Conservation (phyloP, 495 filamentous ascomycete species). For the Glarea lozoyensis region DNA sequence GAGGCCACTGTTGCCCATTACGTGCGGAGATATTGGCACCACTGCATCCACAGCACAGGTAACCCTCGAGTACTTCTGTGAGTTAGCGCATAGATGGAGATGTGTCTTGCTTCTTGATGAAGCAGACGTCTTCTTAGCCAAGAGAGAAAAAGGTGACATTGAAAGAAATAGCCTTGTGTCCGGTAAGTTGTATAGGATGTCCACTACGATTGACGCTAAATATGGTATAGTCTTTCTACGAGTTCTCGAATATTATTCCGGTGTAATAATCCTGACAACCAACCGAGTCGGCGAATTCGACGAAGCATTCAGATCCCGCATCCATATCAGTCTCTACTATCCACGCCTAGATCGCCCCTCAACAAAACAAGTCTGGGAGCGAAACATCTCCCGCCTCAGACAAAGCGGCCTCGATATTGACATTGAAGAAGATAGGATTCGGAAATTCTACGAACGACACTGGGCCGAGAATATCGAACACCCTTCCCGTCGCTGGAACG, state of each 20-base stretch:
- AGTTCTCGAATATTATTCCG: slow-evolving; percentile 47
- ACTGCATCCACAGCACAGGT: slow-evolving; percentile 28
- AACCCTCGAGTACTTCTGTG: slow-evolving; percentile 30
- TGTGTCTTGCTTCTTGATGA: slow-evolving; percentile 44
- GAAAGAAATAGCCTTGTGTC: slow-evolving; percentile 66
- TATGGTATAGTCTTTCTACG: slow-evolving; percentile 39
- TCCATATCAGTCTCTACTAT: slow-evolving; percentile 25
- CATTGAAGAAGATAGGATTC: background rate
- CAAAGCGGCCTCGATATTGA: background rate
- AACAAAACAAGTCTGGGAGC: background rate
- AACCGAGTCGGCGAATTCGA: slow-evolving; percentile 46
- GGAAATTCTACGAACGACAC: background rate
- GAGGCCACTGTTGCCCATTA: slow-evolving; percentile 26
- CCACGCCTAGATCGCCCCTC: slow-evolving; percentile 21
- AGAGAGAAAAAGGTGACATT: slow-evolving; percentile 45
- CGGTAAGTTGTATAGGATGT: slow-evolving; percentile 47
- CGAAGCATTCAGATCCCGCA: slow-evolving; percentile 35
- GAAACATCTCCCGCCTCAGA: background rate
- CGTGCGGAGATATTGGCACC: slow-evolving; percentile 25
- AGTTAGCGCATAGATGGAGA: slow-evolving; percentile 33
- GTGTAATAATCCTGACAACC: slow-evolving; percentile 49
- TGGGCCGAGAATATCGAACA: background rate
- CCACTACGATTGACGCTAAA: background rate
- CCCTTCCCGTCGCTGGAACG: background rate
- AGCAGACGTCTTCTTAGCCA: slow-evolving; percentile 70